Evolutionary conservation across 805 yeast genomes (phyloP).

Genomic region (Metschnikowia continentalis): DNA sequence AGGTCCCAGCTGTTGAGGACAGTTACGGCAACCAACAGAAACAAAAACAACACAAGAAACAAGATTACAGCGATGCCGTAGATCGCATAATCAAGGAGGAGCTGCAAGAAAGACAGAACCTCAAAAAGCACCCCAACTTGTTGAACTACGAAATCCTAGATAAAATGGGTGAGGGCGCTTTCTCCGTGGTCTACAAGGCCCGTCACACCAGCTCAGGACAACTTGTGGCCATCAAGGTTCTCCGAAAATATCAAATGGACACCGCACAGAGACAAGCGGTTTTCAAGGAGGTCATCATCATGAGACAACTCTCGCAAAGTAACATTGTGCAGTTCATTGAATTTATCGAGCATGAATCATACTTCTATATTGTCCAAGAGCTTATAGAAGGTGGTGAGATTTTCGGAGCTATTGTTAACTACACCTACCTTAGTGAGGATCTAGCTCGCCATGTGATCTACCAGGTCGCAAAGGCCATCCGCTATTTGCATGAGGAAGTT

Average conservation of each 20-base stretch:
- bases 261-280: slow-evolving; percentile 52
- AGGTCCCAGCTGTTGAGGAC: slow-evolving; percentile 4
- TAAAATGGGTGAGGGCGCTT: slow-evolving; percentile 80
- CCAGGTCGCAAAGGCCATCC: slow-evolving; percentile 67
- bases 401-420: slow-evolving; percentile 73
- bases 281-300: slow-evolving; percentile 67
- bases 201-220: slow-evolving; percentile 40
- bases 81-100: slow-evolving; percentile 13
- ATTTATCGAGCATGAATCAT: slow-evolving; percentile 47
- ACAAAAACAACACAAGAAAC: not conserved
- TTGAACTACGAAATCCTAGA: slow-evolving; percentile 27
- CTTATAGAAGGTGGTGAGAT: slow-evolving; percentile 75
- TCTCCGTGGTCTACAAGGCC: slow-evolving; percentile 80
- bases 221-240: slow-evolving; percentile 70
- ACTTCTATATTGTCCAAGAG: slow-evolving; percentile 64
- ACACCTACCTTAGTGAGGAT: slow-evolving; percentile 72
- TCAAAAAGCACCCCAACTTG: slow-evolving; percentile 12
- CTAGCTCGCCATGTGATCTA: slow-evolving; percentile 66
- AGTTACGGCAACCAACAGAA: slow-evolving; percentile 1
- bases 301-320: slow-evolving; percentile 59
- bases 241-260: slow-evolving; percentile 55
- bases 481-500: slow-evolving; percentile 57
- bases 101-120: slow-evolving; percentile 2
- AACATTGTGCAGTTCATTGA: slow-evolving; percentile 56
- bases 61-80: slow-evolving; percentile 12